Evolutionary conservation across 164 flowering plant species (phyloP).

Genomic region (Malania oleifera): DNA sequence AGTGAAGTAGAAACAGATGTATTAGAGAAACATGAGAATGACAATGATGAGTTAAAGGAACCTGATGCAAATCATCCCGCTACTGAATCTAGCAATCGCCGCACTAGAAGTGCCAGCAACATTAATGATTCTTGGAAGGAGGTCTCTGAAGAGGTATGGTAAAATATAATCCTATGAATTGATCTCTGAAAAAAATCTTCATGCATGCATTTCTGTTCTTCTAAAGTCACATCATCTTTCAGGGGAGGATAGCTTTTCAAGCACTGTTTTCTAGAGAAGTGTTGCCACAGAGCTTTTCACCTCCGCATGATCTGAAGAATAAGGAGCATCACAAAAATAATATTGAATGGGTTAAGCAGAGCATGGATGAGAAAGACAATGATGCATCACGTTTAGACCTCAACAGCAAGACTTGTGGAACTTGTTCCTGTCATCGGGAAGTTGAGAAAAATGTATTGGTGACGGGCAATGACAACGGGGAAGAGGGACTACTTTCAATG

Average conservation of each 20-base stretch:
- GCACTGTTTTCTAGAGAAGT: conserved; percentile 75
- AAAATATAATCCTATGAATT: not conserved
- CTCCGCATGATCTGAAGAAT: conserved; percentile 34
- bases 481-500: conserved; percentile 28
- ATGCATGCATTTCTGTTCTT: conserved; percentile 6
- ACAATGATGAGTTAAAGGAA: conserved; percentile 42
- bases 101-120: conserved; percentile 42
- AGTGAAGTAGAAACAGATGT: conserved; percentile 78
- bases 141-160: conserved; percentile 83
- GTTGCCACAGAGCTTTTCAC: conserved; percentile 90
- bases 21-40: conserved; percentile 48
- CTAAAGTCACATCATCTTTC: conserved; percentile 14
- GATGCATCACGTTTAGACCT: conserved; percentile 32
- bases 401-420: conserved; percentile 29
- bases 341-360: conserved; percentile 22
- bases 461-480: conserved; percentile 11
- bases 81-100: conserved; percentile 45
- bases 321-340: conserved; percentile 20
- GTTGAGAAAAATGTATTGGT: conserved; percentile 16
- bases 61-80: conserved; percentile 34
- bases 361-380: conserved; percentile 19
- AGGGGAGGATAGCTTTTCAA: conserved; percentile 94
- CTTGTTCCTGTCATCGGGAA: conserved; percentile 20
- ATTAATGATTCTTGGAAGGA: conserved; percentile 78
- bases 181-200: not conserved